Evolutionary conservation across 345 rosid species (phyloP).

Genomic region (Turritis glabra): DNA sequence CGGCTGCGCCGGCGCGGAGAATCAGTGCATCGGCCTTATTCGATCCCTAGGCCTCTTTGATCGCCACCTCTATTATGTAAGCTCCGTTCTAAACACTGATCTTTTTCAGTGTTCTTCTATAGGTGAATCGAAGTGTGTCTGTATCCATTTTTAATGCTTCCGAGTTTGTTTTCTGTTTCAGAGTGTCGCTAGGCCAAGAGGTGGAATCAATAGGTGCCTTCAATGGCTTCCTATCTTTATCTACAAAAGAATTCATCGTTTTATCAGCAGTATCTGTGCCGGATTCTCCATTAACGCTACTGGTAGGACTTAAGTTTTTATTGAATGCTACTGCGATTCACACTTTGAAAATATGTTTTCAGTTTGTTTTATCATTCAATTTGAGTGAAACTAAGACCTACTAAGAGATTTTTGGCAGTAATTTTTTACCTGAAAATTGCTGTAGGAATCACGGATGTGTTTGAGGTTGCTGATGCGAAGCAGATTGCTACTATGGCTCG

Average conservation of each 20-base stretch:
- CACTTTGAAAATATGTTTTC: neutral
- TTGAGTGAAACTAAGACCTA: neutral
- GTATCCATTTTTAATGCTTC: constrained; percentile 7
- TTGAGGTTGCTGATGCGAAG: constrained; percentile 68
- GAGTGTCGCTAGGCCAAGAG: constrained; percentile 82
- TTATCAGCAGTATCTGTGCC: constrained; percentile 43
- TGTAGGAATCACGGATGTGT: constrained; percentile 55
- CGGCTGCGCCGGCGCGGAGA: constrained; percentile 93
- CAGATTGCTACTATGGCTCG: constrained; percentile 75
- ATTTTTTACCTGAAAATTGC: neutral
- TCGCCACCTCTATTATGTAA: constrained; percentile 57
- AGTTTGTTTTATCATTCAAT: neutral
- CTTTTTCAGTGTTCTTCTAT: neutral
- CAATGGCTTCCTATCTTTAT: constrained; percentile 82
- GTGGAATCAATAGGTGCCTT: constrained; percentile 74
- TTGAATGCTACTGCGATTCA: neutral
- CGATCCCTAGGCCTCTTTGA: constrained; percentile 80
- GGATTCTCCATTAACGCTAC: constrained; percentile 24
- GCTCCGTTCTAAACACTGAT: neutral
- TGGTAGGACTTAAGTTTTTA: constrained; percentile 38
- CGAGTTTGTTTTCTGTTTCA: constrained; percentile 34
- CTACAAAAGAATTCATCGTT: constrained; percentile 46
- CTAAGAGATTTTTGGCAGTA: neutral
- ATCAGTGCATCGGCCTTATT: constrained; percentile 79
- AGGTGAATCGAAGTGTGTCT: constrained; percentile 1